Evolutionary conservation across 768 basidiomycete species (phyloP).

Genomic region (Boletus reticuloceps): DNA sequence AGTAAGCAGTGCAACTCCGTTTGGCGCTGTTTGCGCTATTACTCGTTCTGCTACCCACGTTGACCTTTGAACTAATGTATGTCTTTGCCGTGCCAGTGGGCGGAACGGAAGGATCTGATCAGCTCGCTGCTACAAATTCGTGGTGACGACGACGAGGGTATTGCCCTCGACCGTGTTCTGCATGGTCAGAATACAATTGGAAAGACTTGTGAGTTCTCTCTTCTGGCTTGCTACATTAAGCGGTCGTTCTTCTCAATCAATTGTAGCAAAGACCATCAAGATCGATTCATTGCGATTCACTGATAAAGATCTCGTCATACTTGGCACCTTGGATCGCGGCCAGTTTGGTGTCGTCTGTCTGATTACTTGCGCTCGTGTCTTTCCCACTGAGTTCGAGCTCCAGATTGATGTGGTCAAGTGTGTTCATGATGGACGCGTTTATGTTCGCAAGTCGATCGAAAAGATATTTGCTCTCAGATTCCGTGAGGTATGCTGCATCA

Average conservation of each 20-base stretch:
- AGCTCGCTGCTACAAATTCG: slow-evolving; percentile 50
- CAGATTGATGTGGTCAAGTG: slow-evolving; percentile 88
- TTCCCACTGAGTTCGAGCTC: neutral
- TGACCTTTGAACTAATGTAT: slow-evolving; percentile 27
- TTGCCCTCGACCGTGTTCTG: slow-evolving; percentile 68
- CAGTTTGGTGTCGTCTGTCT: slow-evolving; percentile 79
- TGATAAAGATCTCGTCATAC: slow-evolving; percentile 61
- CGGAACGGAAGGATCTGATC: slow-evolving; percentile 66
- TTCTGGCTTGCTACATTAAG: neutral
- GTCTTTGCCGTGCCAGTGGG: slow-evolving; percentile 62
- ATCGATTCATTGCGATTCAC: slow-evolving; percentile 69
- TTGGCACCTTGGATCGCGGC: slow-evolving; percentile 80
- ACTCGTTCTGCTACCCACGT: neutral
- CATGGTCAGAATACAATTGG: slow-evolving; percentile 77
- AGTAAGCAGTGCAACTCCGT: too few relatives aligned
- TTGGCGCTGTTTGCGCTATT: too few relatives aligned
- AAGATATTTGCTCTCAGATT: slow-evolving; percentile 68
- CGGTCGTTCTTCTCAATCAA: slow-evolving; percentile 5
- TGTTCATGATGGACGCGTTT: slow-evolving; percentile 63
- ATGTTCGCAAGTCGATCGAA: slow-evolving; percentile 83
- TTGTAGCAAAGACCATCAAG: slow-evolving; percentile 64
- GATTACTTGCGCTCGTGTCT: neutral
- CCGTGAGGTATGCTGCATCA: slow-evolving; percentile 55
- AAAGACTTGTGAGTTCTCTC: slow-evolving; percentile 53
- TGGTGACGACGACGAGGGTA: slow-evolving; percentile 62